Conservation (phyloP, 2,329 filamentous ascomycete genomes). For the Leptodontidium sp. region DNA sequence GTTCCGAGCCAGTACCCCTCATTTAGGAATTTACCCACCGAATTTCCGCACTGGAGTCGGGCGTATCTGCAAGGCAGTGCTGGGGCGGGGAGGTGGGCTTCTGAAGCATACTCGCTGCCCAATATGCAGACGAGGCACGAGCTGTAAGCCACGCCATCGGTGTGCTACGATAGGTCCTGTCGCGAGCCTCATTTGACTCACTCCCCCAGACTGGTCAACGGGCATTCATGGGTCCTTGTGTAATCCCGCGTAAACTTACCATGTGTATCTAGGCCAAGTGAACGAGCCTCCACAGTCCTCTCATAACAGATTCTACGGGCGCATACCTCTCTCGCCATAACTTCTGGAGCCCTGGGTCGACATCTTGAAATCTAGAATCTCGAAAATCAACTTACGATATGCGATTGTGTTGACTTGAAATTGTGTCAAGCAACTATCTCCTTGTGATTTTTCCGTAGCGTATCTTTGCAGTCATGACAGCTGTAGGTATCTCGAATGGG, state of each 20-base stretch:
- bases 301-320: conserved; percentile 1
- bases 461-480: not conserved
- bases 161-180: conserved; percentile 6
- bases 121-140: conserved; percentile 6
- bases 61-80: conserved; percentile 13
- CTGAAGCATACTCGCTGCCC: conserved; percentile 5
- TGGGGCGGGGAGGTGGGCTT: not conserved
- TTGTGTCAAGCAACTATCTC: not conserved
- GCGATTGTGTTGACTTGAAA: not conserved
- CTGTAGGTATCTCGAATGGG: conserved; percentile 2
- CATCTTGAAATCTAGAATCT: not conserved
- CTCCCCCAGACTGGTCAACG: conserved; percentile 3
- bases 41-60: conserved; percentile 8
- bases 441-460: not conserved
- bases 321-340: conserved; percentile 9
- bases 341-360: not conserved
- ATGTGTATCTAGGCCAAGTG: not conserved
- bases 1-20: conserved; percentile 4
- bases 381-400: not conserved
- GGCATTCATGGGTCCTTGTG: not conserved
- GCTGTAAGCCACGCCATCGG: conserved; percentile 8
- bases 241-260: conserved; percentile 2
- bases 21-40: conserved; percentile 4
- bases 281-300: conserved; percentile 4
- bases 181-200: conserved; percentile 10